Percentiles rank a stretch among this genome's conserved stretches.
phyloP scores from a whole-genome alignment of 2,329 filamentous ascomycete species.

The Cadophora luteo-olivacea region DNA sequence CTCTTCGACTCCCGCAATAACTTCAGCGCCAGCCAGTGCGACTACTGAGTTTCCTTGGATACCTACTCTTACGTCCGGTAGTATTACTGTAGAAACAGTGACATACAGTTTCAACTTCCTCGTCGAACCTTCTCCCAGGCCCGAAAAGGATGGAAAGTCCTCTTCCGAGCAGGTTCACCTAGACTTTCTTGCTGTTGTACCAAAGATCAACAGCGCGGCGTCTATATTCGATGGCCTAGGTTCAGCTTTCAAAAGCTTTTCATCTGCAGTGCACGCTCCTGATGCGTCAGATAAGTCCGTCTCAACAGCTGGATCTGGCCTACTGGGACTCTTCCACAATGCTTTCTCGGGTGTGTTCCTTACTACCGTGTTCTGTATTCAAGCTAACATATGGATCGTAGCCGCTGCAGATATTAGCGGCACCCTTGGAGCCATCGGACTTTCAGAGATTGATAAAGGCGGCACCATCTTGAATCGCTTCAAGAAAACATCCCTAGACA shows the following conservation, averaged over 20 bases:
- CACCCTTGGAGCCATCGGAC: neutral
- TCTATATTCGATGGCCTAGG: neutral
- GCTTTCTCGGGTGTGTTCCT: neutral
- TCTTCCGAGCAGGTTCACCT: neutral
- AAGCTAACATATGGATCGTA: neutral
- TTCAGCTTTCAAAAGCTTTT: neutral
- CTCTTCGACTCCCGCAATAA: neutral
- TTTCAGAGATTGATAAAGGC: neutral
- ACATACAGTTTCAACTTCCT: constrained; percentile 1
- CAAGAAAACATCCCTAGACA: neutral
- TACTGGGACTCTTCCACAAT: neutral
- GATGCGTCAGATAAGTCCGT: neutral
- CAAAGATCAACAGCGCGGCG: neutral
- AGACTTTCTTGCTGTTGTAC: neutral
- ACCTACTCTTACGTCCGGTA: neutral
- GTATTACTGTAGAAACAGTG: neutral
- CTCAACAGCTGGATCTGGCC: neutral
- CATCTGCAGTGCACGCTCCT: neutral
- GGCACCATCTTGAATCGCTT: neutral
- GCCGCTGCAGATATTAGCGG: neutral
- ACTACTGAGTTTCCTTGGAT: neutral
- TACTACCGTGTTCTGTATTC: neutral
- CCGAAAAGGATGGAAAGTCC: neutral
- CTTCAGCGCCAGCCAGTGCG: neutral
- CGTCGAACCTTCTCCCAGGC: neutral